Evolutionary conservation across 352 stramenopile species (phyloP), one percentile per base, ranked within the genome.

Genomic region (Globisporangium emineosum): DNA sequence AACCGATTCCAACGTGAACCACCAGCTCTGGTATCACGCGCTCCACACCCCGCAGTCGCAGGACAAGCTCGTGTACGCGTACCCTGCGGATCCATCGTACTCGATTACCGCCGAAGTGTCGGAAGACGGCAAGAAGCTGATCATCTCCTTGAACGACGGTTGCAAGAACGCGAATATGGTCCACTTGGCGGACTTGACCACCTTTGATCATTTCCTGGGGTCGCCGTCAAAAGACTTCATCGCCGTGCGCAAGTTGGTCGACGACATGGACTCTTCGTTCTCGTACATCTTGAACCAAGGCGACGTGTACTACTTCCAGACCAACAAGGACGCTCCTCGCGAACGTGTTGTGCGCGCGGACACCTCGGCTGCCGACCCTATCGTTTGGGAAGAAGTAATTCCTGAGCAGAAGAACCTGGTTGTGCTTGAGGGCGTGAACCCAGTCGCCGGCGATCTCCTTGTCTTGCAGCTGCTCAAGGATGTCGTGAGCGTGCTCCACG

Each of bases 131-230:
- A 84, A 89, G 65, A 86, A 77, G 57, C 64, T 96, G 37, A 57
- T 96, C 33, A 65, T 96, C 35, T 89, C 76, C 55, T 72, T 96
- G 23, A 78, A 83, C 62, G 87, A 97, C 55, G 85, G 85, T 45
- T 97, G 87, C 80, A 94, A 94, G 75, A 94, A 92, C 57, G 87
- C 91, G 52, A 96, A 96, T 66, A 93, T 91, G 86, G 68, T 97
- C 27, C 89, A 92, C 54, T 57, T 91, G 9, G 81, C 82, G n/a
- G 69, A 88, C 33, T 54, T 91, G 25, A 65, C 57, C 13, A 70
- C 67, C 37, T 90, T 91, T 66, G 70, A 77, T 0, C 63, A 61
- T 17, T 91, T 86, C 59, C 58, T 86, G 21, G 70, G 75, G 9
- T 69, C 67, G 6, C 53, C 72, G 2, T 64, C 65, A 12, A 66